These are phyloP conservation scores for Pseudomassariella vexata DNA, from an alignment of 2,329 filamentous ascomycete genomes.

Conservation along the genomic window DNA sequence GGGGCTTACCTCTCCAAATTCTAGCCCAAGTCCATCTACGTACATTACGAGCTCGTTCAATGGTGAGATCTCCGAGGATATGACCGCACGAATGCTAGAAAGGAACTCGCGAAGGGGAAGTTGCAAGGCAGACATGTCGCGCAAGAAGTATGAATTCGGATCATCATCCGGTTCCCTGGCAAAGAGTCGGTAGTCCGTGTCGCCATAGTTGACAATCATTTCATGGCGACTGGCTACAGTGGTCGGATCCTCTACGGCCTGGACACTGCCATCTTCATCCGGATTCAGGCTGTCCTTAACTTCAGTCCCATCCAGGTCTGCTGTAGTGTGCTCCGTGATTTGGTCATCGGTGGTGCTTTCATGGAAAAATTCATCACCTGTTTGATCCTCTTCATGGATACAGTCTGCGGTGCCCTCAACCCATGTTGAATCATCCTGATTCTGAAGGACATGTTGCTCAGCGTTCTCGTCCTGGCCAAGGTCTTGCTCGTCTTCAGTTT, in stretches of 20 bases:
- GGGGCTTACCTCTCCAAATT: slow-evolving; percentile 25
- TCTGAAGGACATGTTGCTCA: slow-evolving; percentile 4
- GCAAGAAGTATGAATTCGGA: slow-evolving; percentile 25
- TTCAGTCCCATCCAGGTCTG: no score
- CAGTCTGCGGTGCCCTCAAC: slow-evolving; percentile 5
- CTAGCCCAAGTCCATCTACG: slow-evolving; percentile 25
- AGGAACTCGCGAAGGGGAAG: slow-evolving; percentile 19
- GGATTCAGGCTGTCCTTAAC: slow-evolving; percentile 17
- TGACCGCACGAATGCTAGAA: slow-evolving; percentile 21
- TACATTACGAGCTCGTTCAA: slow-evolving; percentile 26
- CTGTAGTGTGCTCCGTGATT: background rate
- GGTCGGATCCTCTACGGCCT: slow-evolving; percentile 11
- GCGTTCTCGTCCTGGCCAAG: slow-evolving; percentile 26
- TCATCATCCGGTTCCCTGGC: slow-evolving; percentile 25
- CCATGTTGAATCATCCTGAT: slow-evolving; percentile 4
- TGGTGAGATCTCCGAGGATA: slow-evolving; percentile 26
- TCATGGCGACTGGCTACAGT: slow-evolving; percentile 19
- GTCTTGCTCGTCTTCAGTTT: slow-evolving; percentile 17
- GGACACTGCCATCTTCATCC: slow-evolving; percentile 8
- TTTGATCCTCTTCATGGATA: slow-evolving; percentile 11
- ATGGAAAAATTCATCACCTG: slow-evolving; percentile 14
- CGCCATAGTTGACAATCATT: slow-evolving; percentile 23
- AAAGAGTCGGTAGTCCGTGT: slow-evolving; percentile 25
- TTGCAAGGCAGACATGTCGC: slow-evolving; percentile 20
- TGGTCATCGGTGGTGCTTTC: slow-evolving; percentile 14